Base-by-base conservation (phyloP, 1,284 basidiomycete genomes). In the Puccinia hordei region DNA sequence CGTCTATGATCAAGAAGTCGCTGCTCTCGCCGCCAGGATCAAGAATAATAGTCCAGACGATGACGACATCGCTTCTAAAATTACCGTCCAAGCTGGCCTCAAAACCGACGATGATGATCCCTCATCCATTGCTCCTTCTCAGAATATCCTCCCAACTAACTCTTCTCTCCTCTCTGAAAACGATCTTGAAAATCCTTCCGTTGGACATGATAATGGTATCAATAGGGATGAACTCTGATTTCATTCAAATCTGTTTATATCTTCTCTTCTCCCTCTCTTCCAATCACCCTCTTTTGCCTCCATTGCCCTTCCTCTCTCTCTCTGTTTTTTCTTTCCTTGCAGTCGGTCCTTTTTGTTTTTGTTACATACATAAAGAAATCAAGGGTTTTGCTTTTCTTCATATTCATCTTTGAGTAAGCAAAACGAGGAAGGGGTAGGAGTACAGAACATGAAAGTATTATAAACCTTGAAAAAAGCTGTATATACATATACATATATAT, bases 1-100 rank as follows among this genome's bases (percentile, higher is more conserved):
- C 81, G 89, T 89, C 65, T 98, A 98, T 84, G 96, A 98, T 81
- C 82, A 85, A 17, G 86, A 87, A 77, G 85, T 87, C 9, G 85
- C 85, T 0, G 83, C 81, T 9, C 80, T 87, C 13, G 86, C 86
- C 0, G 80, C 82, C 35, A 77, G 84, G 4, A 74, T 86, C 13
- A 83, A 83, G 19, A 78, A 78, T 3, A 57, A 55, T 57, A 41
- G 27, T n/a, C 9, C 0, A 2, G 63, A 38, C 19, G 71, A 73
- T 41, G 63, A 35, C 19, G 71, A 73, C 38, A 3, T 22, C 10
- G 12, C 53, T 1, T 38, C 53, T 0, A 73, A 57, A 17, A 73
- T 73, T 33, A 73, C 49, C n/a, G 71, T 73, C 5, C 71, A 73
- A 35, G 71, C 71, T 24, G 71, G 71, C 12, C 24, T 41, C 33